Base-by-base conservation (phyloP, 2,329 filamentous ascomycete species). In the Biscogniauxia marginata region DNA sequence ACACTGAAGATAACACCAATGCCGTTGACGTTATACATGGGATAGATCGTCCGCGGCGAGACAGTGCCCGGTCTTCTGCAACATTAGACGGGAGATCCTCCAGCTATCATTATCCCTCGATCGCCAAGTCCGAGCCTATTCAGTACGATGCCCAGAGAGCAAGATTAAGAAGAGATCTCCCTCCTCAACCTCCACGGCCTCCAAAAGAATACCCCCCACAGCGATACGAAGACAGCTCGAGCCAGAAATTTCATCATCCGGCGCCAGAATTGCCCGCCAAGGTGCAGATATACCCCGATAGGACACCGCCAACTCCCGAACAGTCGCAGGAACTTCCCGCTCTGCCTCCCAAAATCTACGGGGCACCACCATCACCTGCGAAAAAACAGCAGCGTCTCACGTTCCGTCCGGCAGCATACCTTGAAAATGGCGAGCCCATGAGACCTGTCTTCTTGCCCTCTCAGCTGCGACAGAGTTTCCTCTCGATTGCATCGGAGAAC, bases 381-480 rank as follows among this genome's bases (percentile, higher is more conserved):
- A 58, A 63, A 60, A 77, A 81, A 61, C 80, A 85, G 73, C 73
- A 87, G 55, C 71, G 85, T 49, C 89, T 90, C 65, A 91, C 90
- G 13, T 96, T 96, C 77, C 85, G 85, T 60, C 90, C 93, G 1
- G 88, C 90, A 1, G 92, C 91, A 1, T 95, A 92, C 69, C 86
- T 97, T 16, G 95, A 99, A 72, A 93, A 91, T 64, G 95, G 93
- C 18, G 85, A 87, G 5, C 90, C 93, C 0, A 83, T 99, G 6
- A 88, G 95, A 30, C 91, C 93, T 0, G 80, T 99, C 30, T 96
- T 98, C 70, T 80, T 99, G 1, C 93, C 95, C 0, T 83, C 84
- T 0, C 81, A 84, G 11, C 81, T 99, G 1, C 90, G 92, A 23
- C 74, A 80, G 2, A 78, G 81, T 5, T 99, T 99, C 70, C 80